Conservation (phyloP, 176 grass and related monocot species). For the Aechmea fasciata region DNA sequence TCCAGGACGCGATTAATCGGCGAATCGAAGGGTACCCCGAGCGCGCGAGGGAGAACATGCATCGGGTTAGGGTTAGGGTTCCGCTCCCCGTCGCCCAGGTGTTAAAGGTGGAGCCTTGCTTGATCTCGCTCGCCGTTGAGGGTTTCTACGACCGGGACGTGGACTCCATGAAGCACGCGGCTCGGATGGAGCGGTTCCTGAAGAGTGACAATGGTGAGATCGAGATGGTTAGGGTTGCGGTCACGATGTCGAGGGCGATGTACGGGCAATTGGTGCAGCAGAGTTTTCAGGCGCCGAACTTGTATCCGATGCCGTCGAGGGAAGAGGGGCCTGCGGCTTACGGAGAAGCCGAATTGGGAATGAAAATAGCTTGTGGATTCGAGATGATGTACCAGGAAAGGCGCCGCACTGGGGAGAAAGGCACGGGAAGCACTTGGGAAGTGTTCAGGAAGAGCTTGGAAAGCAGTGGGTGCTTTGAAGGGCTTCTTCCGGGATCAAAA, state of each 20-base stretch:
- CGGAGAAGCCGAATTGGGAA: conserved; percentile 71
- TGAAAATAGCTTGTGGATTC: conserved; percentile 91
- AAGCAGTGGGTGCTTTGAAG: conserved; percentile 60
- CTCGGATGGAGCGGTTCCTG: conserved; percentile 75
- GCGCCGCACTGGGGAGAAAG: conserved; percentile 39
- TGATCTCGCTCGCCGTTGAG: conserved; percentile 60
- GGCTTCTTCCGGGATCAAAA: conserved; percentile 70
- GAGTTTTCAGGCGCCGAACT: conserved; percentile 73
- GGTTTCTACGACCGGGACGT: conserved; percentile 90
- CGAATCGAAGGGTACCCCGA: conserved; percentile 54
- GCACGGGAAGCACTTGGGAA: conserved; percentile 75
- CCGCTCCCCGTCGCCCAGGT: conserved; percentile 66
- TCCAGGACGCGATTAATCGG: conserved; percentile 54
- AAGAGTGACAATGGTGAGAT: conserved; percentile 36
- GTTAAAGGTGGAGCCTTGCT: conserved; percentile 70
- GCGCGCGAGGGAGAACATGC: conserved; percentile 57
- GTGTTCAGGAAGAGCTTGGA: conserved; percentile 73
- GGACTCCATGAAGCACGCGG: conserved; percentile 87
- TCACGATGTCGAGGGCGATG: conserved; percentile 74
- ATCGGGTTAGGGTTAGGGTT: conserved; percentile 47
- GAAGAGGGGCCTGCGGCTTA: conserved; percentile 51
- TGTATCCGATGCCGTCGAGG: conserved; percentile 65
- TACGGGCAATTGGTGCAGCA: conserved; percentile 90
- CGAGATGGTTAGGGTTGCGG: conserved; percentile 63
- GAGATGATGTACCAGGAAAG: conserved; percentile 99